Evolutionary conservation across 2,329 filamentous ascomycete genomes (phyloP), one percentile per base, ranked within the genome.

Genomic region (Hysterium pulicare): DNA sequence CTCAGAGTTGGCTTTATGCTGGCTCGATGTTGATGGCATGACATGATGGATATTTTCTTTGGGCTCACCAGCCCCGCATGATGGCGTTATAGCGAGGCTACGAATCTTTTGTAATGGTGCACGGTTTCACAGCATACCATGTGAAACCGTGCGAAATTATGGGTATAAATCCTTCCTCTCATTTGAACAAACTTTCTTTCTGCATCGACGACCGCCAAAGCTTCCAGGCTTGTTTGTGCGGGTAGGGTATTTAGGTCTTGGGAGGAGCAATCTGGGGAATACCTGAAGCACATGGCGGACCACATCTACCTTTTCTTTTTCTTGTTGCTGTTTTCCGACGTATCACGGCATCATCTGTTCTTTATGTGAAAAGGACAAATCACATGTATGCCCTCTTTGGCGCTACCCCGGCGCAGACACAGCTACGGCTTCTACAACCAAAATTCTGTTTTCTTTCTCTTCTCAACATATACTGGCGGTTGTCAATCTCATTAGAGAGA

Each of bases 81-180:
- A 65, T 52, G 62, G 62, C 60, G 61, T 65, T 54, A 53, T 47
- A 61, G 56, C 56, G 59, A 59, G 57, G 53, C 50, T 58, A 65
- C 53, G 62, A 66, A 55, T 51, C 42, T 44, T 59, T 52, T 52
- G 57, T 61, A 61, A 66, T 61, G 63, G 63, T 59, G 61, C 58
- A 65, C 53, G 50, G 50, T 19, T 39, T 31, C 16, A 22, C 9
- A 34, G n/a, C 28, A 20, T 24, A 16, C 28, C 17, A 21, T 10
- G 23, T 54, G 54, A 56, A 50, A 62, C 58, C 54, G 55, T 53
- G 55, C 46, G 55, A 45, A 55, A 50, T 44, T 39, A 46, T 54
- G 47, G 48, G 50, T 49, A 64, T 51, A 55, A 39, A 30, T 7
- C 13, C 17, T n/a, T 31, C 28, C 35, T 38, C 20, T 49, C 58